Evolutionary conservation across 2,329 filamentous ascomycete genomes (phyloP), one percentile per base, ranked within the genome.

Genomic region (Monascus ruber): DNA sequence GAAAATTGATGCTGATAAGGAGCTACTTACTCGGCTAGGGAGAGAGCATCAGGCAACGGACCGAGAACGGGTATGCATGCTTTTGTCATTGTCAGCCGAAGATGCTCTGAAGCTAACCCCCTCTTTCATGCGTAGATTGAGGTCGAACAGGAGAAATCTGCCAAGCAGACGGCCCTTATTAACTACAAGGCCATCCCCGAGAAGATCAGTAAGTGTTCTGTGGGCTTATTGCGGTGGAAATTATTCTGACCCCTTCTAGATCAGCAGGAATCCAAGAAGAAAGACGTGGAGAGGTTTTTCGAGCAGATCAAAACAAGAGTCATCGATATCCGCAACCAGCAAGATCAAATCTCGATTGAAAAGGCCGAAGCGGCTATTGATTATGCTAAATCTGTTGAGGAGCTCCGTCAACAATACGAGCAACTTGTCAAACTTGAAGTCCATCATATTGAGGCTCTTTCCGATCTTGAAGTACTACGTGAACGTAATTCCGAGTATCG

Each of bases 401-500:
- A 62, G 17, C 72, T 94, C 34, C 74, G 76, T 9, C 60, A 68
- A 36, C 70, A 77, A 5, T 77, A 83, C 38, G 71, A 80, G 34
- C 72, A 74, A 9, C 64, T 85, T 7, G 61, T 88, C 10, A 79
- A 88, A 50, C 77, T 76, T 2, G 74, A 84, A 48, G 71, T 95
- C 34, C 71, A 78, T 44, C 65, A 75, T 1, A 74, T 93, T 26
- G 91, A 98, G 66, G 88, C 86, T 1, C 60, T 70, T n/a, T 95
- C 87, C 0, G 91, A 98, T 52, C 61, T 83, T 2, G 70, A 77
- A 34, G 74, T 75, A 5, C 68, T 95, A n/a, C 74, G 76, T 50
- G 66, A 68, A 10, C 79, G 79, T 42, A 85, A 86, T 49, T 50
- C 59, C 6, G 69, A 76, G 35, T 76, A 86, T 42, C 69, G 72